A percentile compares a stretch with the other conserved stretches of the same genome.
Evolutionary conservation across 1,139 yeast genomes (phyloP).

Genomic region (Yamadazyma diospyri): DNA sequence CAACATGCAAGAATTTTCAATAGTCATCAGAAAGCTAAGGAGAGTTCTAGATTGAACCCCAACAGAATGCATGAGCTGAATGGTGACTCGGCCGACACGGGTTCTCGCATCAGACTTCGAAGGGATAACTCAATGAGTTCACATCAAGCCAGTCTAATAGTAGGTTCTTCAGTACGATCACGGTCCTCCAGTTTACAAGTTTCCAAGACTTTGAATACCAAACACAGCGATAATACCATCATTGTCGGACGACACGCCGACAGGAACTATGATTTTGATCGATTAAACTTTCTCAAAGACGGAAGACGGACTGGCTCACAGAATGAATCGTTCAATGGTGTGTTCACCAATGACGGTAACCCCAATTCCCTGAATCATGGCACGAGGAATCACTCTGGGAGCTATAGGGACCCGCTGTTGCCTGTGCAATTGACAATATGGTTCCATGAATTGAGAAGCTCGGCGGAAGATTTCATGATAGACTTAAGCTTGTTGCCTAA

Average conservation of each 20-base stretch:
- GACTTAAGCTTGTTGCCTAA: conserved; percentile 58
- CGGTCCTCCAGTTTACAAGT: conserved; percentile 13
- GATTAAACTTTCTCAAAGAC: conserved; percentile 8
- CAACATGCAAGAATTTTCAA: conserved; percentile 28
- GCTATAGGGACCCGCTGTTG: conserved; percentile 11
- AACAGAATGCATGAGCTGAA: not conserved
- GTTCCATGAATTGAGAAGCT: conserved; percentile 69
- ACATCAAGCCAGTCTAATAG: conserved; percentile 19
- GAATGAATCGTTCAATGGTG: conserved; percentile 11
- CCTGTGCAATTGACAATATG: conserved; percentile 55
- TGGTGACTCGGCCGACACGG: not conserved
- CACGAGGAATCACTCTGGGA: not conserved
- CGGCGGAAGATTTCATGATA: conserved; percentile 57
- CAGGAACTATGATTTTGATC: conserved; percentile 9
- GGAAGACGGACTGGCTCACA: conserved; percentile 9
- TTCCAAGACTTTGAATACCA: conserved; percentile 11
- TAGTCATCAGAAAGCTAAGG: conserved; percentile 1
- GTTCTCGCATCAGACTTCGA: not conserved
- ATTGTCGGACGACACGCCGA: conserved; percentile 15
- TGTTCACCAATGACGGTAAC: not conserved
- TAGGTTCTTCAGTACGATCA: conserved; percentile 16
- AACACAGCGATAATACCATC: conserved; percentile 14
- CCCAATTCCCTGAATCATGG: not conserved
- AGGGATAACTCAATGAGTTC: conserved; percentile 18
- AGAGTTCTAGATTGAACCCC: conserved; percentile 5